phyloP scores from a whole-genome alignment of 768 basidiomycete genomes.

The Boletellus emodensis region DNA sequence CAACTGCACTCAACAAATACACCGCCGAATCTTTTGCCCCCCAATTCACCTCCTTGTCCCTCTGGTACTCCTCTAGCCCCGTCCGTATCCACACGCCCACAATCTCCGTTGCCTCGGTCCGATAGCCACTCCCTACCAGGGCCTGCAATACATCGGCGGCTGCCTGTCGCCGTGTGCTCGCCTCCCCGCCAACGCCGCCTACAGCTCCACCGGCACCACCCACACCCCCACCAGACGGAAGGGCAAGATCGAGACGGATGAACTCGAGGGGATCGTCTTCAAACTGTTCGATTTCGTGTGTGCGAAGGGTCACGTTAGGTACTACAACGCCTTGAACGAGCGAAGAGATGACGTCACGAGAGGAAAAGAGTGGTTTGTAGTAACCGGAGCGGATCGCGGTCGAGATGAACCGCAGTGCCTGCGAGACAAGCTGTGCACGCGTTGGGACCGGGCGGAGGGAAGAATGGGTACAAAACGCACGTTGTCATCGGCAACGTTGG shows the following conservation, averaged over 20 bases:
- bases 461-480: constrained; percentile 39
- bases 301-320: constrained; percentile 86
- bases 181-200: constrained; percentile 50
- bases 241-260: constrained; percentile 75
- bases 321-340: constrained; percentile 89
- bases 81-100: constrained; percentile 79
- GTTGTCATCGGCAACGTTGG: constrained; percentile 69
- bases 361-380: constrained; percentile 77
- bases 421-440: constrained; percentile 69
- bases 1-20: constrained; percentile 90
- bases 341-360: constrained; percentile 72
- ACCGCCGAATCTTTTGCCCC: constrained; percentile 92
- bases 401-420: constrained; percentile 86
- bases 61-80: constrained; percentile 66
- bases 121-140: constrained; percentile 75
- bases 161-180: constrained; percentile 84
- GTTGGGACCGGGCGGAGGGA: neutral
- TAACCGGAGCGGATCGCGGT: constrained; percentile 87
- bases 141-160: constrained; percentile 96
- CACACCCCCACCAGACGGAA: constrained; percentile 43
- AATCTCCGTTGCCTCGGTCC: constrained; percentile 82
- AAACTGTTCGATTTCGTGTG: constrained; percentile 91
- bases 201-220: constrained; percentile 32
- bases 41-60: constrained; percentile 66
- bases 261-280: constrained; percentile 97